Base-by-base conservation (phyloP, 2,329 filamentous ascomycete genomes). In the Colletotrichum tropicicola region DNA sequence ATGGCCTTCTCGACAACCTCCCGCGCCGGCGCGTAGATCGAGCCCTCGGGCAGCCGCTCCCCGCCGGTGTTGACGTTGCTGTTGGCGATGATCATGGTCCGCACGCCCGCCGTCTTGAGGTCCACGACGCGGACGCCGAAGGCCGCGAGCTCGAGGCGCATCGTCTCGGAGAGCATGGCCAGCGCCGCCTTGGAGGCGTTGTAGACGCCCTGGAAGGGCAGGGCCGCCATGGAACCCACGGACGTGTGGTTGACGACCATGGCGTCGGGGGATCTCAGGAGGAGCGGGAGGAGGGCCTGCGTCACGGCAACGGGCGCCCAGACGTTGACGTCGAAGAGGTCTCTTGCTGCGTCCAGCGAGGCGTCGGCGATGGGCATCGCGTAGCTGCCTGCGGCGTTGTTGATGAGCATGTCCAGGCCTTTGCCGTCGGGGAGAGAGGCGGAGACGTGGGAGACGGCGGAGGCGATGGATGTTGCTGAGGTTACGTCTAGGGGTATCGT, bases 401-500 rank as follows among this genome's bases (percentile, higher is more conserved):
- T 77, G 25, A 77, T 68, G 17, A 77, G 70, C n/a, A 74, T 58
- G 27, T 76, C 71, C 3, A 77, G 66, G 49, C 37, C 55, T 30
- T 21, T 19, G 10, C 17, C 30, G 3, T 19, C 12, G 4, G 19
- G 37, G 5, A 51, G n/a, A 2, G 52, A 49, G 7, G 35, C 19
- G 23, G 49, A 45, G 4, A 71, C 59, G 9, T n/a, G 30, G 10
- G 59, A 57, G 12, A 65, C 66, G 13, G 68, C 66, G 17, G 66
- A 68, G 0, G 56, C 58, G 15, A 79, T 71, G 12, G 72, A 75
- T 4, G 69, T 65, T 1, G 54, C 54, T 9, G 68, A 70, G 3
- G 72, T 73, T 3, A 80, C 75, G 41, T 80, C 77, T 1, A 80
- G 69, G 2, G 68, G 37, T 10, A 80, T 64, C 0, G 60, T 60